Base-by-base conservation (phyloP, 352 stramenopile species). In the Globisporangium nagaii region DNA sequence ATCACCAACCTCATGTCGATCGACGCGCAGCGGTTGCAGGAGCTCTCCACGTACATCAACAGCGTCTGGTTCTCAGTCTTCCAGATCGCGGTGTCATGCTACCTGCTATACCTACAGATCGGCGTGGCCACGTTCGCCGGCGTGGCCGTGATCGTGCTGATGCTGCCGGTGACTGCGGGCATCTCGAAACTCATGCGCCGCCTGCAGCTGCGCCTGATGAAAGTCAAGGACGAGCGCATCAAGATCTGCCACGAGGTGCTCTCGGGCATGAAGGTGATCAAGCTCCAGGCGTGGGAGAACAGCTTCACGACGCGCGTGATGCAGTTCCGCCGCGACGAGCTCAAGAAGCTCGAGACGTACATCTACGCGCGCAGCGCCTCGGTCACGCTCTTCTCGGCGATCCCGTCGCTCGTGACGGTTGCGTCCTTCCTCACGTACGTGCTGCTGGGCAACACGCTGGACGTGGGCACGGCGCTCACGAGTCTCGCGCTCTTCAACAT, bases 1-100 rank as follows among this genome's bases (percentile, higher is more conserved):
- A 98, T 98, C 62, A 97, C 92, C 12, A 99, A 98, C 65, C 84
- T 99, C 31, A 98, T 98, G 79, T 97, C 90, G 8, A 97, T 98
- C 65, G 96, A 99, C 71, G 93, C 94, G 11, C 84, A 98, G 71
- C 81, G 93, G 12, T 74, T 99, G 41, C 96, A 99, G 65, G 89
- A 98, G 45, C 75, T 98, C 42, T 97, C 93, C 48, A 84, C 89
- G 22, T 98, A 98, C 66, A 60, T 98, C 17, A 82, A 97, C 58
- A 88, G 93, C 43, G 83, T 97, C 39, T 92, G 93, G 73, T 92
- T 89, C 49, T 90, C 90, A 10, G 56, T 74, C 2, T 91, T 89
- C 67, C 82, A 91, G 70, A 90, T 92, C 57, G 63, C 73, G 1
- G 71, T 91, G 12, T 88, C 79, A 32, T 91, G 80, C 57, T 59